These are phyloP conservation scores for Psilocybe azurescens DNA, from an alignment of 768 basidiomycete species.

Conservation along the genomic window DNA sequence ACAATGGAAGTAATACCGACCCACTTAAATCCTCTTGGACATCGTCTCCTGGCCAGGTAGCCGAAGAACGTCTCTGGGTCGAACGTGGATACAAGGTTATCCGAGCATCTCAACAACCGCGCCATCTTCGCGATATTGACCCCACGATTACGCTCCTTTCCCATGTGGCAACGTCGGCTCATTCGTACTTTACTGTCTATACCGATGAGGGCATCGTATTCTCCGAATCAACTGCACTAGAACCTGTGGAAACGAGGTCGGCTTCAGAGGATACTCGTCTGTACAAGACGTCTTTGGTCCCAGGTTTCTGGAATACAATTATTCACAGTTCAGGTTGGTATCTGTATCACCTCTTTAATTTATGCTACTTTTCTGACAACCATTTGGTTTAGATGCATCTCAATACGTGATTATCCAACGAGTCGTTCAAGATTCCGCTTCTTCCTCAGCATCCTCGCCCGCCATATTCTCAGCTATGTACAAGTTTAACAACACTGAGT, in stretches of 20 bases:
- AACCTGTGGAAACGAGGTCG: slow-evolving; percentile 26
- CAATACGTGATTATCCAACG: slow-evolving; percentile 71
- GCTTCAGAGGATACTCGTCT: slow-evolving; percentile 40
- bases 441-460: slow-evolving; percentile 28
- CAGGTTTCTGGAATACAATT: slow-evolving; percentile 68
- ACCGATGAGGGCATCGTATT: slow-evolving; percentile 53
- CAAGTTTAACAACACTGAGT: slow-evolving; percentile 52
- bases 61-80: slow-evolving; percentile 29
- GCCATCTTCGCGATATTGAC: slow-evolving; percentile 63
- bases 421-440: slow-evolving; percentile 45
- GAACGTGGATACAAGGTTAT: slow-evolving; percentile 36
- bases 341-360: slow-evolving; percentile 1
- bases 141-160: slow-evolving; percentile 71
- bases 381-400: slow-evolving; percentile 57
- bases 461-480: slow-evolving; percentile 63
- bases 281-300: slow-evolving; percentile 67
- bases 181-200: slow-evolving; percentile 61
- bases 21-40: slow-evolving; percentile 20
- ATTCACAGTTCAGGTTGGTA: slow-evolving; percentile 57
- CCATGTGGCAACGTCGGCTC: slow-evolving; percentile 49
- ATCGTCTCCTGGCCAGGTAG: slow-evolving; percentile 14
- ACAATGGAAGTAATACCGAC: slow-evolving; percentile 8
- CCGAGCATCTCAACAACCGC: slow-evolving; percentile 50
- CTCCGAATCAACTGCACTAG: slow-evolving; percentile 51
- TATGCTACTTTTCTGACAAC: slow-evolving; percentile 14